These are phyloP conservation scores for Vigna unguiculata DNA, from an alignment of 306 rosid genomes.

Conservation along the genomic window DNA sequence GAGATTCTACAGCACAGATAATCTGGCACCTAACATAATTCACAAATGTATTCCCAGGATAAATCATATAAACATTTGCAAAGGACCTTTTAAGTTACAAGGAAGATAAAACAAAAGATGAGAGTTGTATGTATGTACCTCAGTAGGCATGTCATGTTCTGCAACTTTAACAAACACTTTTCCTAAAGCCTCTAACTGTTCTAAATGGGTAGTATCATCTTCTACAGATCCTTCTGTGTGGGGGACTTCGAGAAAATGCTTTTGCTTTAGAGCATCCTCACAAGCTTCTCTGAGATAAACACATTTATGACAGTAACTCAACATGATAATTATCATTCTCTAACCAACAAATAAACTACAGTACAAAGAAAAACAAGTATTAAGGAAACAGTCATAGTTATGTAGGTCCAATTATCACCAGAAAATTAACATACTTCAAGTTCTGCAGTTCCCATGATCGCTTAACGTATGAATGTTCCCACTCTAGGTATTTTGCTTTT, in stretches of 20 bases:
- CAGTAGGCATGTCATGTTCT: slow-evolving; percentile 59
- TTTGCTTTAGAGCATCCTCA: neutral
- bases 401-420: neutral
- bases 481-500: slow-evolving; percentile 70
- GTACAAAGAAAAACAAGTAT: neutral
- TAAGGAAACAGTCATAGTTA: neutral
- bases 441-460: slow-evolving; percentile 57
- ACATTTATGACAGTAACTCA: neutral
- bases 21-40: slow-evolving; percentile 41
- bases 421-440: slow-evolving; percentile 11
- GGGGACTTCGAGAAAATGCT: neutral
- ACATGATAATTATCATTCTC: neutral
- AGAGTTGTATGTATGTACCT: slow-evolving; percentile 43
- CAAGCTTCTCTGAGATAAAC: slow-evolving; percentile 28
- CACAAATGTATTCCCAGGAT: neutral
- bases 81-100: neutral
- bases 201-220: neutral
- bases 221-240: neutral
- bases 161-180: slow-evolving; percentile 59
- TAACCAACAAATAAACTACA: neutral
- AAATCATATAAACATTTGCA: neutral
- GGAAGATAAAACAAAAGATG: neutral
- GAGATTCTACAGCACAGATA: slow-evolving; percentile 66
- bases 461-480: slow-evolving; percentile 64
- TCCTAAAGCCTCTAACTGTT: slow-evolving; percentile 54